A percentile compares a stretch with the other conserved stretches of the same genome.
Evolutionary conservation across 169 alveolate genomes (phyloP).

Genomic region (Plasmodium relictum): DNA sequence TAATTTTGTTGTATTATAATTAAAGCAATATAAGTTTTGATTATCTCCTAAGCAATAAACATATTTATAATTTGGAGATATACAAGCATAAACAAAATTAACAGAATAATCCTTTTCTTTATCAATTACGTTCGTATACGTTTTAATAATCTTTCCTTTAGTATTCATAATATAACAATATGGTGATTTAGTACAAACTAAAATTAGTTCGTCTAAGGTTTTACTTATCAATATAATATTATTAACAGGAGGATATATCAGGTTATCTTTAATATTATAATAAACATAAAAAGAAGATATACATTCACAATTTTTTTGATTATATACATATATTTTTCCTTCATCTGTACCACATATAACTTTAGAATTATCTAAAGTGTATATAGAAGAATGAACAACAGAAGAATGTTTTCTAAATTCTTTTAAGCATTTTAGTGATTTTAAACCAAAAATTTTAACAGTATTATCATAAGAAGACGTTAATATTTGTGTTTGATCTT

Average conservation of each 20-base stretch:
- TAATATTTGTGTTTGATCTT: conserved; percentile 86
- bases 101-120: conserved; percentile 44
- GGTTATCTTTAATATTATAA: conserved; percentile 68
- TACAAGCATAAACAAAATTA: conserved; percentile 44
- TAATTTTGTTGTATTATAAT: conserved; percentile 77
- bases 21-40: conserved; percentile 81
- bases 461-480: conserved; percentile 89
- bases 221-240: conserved; percentile 54
- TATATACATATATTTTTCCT: conserved; percentile 85
- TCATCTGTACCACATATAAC: conserved; percentile 87
- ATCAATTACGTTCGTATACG: conserved; percentile 72
- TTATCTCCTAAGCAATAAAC: conserved; percentile 84
- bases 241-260: conserved; percentile 30
- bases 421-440: conserved; percentile 83
- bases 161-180: conserved; percentile 81
- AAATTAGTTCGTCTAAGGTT: conserved; percentile 79
- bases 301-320: conserved; percentile 82
- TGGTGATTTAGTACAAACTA: conserved; percentile 84
- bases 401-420: conserved; percentile 83
- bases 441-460: conserved; percentile 86
- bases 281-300: conserved; percentile 82
- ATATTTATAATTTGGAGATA: conserved; percentile 82
- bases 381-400: conserved; percentile 81
- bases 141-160: conserved; percentile 81
- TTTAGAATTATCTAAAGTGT: conserved; percentile 81